These are phyloP conservation scores for Verticillium longisporum DNA, from an alignment of 2,329 filamentous ascomycete species.

Conservation along the genomic window DNA sequence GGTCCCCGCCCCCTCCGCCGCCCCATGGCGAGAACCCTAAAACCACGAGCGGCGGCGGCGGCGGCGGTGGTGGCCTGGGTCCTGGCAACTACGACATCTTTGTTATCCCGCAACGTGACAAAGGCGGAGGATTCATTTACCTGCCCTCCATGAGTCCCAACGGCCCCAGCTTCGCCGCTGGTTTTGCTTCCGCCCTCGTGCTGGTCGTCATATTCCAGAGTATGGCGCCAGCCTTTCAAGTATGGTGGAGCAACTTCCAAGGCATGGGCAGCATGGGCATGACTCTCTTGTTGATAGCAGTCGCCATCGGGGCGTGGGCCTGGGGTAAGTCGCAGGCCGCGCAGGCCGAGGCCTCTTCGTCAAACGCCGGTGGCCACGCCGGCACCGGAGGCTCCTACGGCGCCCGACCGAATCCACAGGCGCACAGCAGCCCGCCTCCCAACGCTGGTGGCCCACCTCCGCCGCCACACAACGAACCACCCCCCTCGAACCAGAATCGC, in stretches of 20 bases:
- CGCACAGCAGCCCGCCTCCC: conserved; percentile 2
- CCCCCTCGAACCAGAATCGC: conserved; percentile 16
- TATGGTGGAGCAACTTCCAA: conserved; percentile 66
- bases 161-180: conserved; percentile 84
- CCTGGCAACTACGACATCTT: conserved; percentile 96
- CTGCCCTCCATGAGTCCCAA: conserved; percentile 84
- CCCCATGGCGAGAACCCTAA: conserved; percentile 77
- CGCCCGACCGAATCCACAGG: background rate
- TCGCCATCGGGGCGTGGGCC: conserved; percentile 74
- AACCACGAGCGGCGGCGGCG: conserved; percentile 49
- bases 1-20: conserved; percentile 66
- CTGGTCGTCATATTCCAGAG: conserved; percentile 66
- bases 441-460: conserved; percentile 11
- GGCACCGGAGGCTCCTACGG: conserved; percentile 8
- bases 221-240: conserved; percentile 64
- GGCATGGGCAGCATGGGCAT: conserved; percentile 69
- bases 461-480: conserved; percentile 11
- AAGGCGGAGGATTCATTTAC: conserved; percentile 86
- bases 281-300: conserved; percentile 61
- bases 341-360: conserved; percentile 21
- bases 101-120: conserved; percentile 86
- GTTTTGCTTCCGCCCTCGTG: conserved; percentile 70
- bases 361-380: conserved; percentile 8
- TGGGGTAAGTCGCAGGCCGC: conserved; percentile 11
- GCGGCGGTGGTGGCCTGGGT: conserved; percentile 53